Evolutionary conservation across 75 land plant genomes (phyloP).

Genomic region (Azolla pinnata): DNA sequence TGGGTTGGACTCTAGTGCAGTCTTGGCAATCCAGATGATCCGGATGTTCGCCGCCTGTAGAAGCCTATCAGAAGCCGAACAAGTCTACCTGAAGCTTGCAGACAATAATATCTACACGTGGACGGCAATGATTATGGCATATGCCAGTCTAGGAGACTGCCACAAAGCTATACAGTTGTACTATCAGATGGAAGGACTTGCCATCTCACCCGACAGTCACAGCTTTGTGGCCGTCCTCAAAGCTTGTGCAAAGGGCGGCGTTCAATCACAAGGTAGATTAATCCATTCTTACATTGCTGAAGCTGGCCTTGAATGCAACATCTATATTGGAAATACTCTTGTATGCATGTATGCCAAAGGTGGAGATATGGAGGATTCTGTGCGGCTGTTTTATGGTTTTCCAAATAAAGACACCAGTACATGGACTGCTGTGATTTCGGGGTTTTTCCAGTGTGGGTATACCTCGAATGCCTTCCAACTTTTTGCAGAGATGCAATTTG

Average conservation of each 20-base stretch:
- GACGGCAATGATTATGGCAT: conserved; percentile 43
- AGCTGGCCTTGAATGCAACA: conserved; percentile 22
- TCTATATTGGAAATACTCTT: conserved; percentile 37
- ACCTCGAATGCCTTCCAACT: conserved; percentile 22
- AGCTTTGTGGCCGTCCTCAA: conserved; percentile 37
- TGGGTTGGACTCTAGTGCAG: background rate
- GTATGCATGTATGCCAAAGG: conserved; percentile 51
- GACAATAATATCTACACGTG: conserved; percentile 30
- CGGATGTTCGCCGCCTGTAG: conserved; percentile 16
- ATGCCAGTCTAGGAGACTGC: conserved; percentile 28
- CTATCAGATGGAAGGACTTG: conserved; percentile 24
- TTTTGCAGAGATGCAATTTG: conserved; percentile 19
- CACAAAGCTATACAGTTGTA: conserved; percentile 30
- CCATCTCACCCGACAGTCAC: conserved; percentile 27
- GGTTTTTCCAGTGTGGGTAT: conserved; percentile 33
- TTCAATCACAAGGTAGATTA: conserved; percentile 24
- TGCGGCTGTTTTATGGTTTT: conserved; percentile 24
- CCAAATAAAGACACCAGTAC: conserved; percentile 21
- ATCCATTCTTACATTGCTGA: conserved; percentile 25
- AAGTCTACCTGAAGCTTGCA: conserved; percentile 24
- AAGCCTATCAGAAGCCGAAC: conserved; percentile 13
- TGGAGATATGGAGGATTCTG: conserved; percentile 26
- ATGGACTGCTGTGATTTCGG: conserved; percentile 43
- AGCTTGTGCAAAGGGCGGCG: conserved; percentile 25
- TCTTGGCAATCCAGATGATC: conserved; percentile 17